Evolutionary conservation across 2,329 filamentous ascomycete species (phyloP).

Genomic region (Diaporthe destruens): DNA sequence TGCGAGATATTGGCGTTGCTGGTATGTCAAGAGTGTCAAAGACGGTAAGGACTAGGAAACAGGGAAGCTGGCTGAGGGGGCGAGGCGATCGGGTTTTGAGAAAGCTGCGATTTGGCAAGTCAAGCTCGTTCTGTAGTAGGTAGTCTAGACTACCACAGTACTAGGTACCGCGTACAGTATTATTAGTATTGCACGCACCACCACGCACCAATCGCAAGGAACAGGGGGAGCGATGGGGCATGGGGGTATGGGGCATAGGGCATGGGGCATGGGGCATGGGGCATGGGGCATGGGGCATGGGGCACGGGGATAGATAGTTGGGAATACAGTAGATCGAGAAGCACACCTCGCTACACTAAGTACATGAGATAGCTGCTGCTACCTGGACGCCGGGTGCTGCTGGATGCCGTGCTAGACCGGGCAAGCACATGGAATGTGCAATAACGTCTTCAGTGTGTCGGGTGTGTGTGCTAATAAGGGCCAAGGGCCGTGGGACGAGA

Average conservation of each 20-base stretch:
- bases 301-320: conserved; percentile 8
- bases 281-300: background rate
- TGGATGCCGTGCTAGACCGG: background rate
- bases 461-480: conserved; percentile 19
- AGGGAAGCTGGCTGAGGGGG: conserved; percentile 8
- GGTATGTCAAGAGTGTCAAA: conserved; percentile 3
- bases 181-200: conserved; percentile 14
- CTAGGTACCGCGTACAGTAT: background rate
- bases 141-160: no score
- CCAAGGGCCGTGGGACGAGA: conserved; percentile 10
- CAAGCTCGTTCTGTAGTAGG: conserved; percentile 12
- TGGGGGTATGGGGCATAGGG: background rate
- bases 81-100: conserved; percentile 20
- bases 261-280: background rate
- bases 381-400: conserved; percentile 4
- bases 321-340: conserved; percentile 22
- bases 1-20: background rate
- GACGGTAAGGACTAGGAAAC: background rate
- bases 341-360: background rate
- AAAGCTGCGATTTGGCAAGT: conserved; percentile 7
- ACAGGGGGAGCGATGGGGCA: background rate
- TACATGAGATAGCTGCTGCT: background rate
- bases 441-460: background rate
- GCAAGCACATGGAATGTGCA: conserved; percentile 6
- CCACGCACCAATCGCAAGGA: conserved; percentile 13